Percentiles rank a stretch among this genome's conserved stretches.
Evolutionary conservation across 2,329 filamentous ascomycete species (phyloP).

Genomic region (Aureobasidium zeae): DNA sequence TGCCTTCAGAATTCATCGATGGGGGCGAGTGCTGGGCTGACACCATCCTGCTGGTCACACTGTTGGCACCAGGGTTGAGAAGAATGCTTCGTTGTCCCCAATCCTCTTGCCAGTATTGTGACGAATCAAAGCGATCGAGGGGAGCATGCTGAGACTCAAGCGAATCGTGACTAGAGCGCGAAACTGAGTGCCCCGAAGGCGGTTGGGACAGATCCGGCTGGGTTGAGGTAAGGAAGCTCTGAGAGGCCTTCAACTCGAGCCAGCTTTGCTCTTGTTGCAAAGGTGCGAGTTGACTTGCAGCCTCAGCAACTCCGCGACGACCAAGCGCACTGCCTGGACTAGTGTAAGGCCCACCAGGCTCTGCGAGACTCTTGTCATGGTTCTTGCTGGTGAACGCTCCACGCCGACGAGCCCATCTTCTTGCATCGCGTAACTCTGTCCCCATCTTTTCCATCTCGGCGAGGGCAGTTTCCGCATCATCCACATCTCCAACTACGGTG

Average conservation of each 20-base stretch:
- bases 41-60: not conserved
- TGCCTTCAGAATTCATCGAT: not conserved
- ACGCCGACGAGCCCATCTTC: slow-evolving; percentile 5
- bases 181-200: too few relatives aligned
- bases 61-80: not conserved
- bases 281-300: too few relatives aligned
- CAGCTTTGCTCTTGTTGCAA: too few relatives aligned
- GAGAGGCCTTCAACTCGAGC: too few relatives aligned
- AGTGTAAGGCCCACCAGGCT: not conserved
- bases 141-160: not conserved
- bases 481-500: slow-evolving; percentile 13
- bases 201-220: too few relatives aligned
- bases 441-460: slow-evolving; percentile 5
- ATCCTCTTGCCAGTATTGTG: not conserved
- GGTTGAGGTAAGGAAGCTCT: too few relatives aligned
- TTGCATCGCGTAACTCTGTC: not conserved
- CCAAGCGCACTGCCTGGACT: not conserved
- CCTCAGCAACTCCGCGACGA: too few relatives aligned
- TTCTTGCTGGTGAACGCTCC: not conserved
- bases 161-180: not conserved
- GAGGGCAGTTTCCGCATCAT: slow-evolving; percentile 7
- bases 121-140: not conserved
- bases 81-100: not conserved
- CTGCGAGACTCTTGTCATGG: not conserved
- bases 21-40: not conserved